A percentile compares a stretch with the other conserved stretches of the same genome.
Conservation (phyloP, 352 stramenopile genomes). For the Phytophthora multivora region DNA sequence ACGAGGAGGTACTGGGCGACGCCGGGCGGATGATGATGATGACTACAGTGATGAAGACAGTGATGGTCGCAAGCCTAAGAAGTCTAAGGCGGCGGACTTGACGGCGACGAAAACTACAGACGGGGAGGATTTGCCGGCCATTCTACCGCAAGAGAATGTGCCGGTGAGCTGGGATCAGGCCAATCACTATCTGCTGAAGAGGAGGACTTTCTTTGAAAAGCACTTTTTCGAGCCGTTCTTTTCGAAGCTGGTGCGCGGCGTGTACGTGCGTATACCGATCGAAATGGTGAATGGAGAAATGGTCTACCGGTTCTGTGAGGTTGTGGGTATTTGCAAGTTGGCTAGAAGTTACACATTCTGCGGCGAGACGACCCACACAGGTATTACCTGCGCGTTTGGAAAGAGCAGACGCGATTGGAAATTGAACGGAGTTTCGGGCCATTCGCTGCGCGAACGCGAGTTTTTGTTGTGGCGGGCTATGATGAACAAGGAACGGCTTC, state of each 20-base stretch:
- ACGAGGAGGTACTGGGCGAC: constrained; percentile 43
- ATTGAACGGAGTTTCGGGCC: constrained; percentile 67
- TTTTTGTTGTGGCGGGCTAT: constrained; percentile 83
- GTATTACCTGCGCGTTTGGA: constrained; percentile 77
- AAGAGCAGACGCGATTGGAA: constrained; percentile 83
- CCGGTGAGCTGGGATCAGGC: constrained; percentile 77
- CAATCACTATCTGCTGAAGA: constrained; percentile 80
- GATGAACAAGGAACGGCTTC: constrained; percentile 78
- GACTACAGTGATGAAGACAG: constrained; percentile 55
- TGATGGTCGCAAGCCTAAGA: constrained; percentile 39
- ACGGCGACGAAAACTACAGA: constrained; percentile 42
- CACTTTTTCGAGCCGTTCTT: constrained; percentile 89
- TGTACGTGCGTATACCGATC: constrained; percentile 79
- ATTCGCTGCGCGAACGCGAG: constrained; percentile 78
- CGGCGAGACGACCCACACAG: constrained; percentile 72
- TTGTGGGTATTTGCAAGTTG: constrained; percentile 69
- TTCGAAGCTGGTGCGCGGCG: constrained; percentile 71
- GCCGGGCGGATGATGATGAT: constrained; percentile 35
- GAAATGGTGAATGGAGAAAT: constrained; percentile 73
- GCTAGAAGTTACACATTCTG: constrained; percentile 69
- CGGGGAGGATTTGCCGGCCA: constrained; percentile 50
- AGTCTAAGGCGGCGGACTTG: constrained; percentile 30
- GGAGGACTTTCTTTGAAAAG: constrained; percentile 83
- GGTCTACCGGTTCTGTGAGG: constrained; percentile 87
- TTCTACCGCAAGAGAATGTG: constrained; percentile 67